Evolutionary conservation across 352 stramenopile species (phyloP).

Genomic region (Globisporangium barbulae): DNA sequence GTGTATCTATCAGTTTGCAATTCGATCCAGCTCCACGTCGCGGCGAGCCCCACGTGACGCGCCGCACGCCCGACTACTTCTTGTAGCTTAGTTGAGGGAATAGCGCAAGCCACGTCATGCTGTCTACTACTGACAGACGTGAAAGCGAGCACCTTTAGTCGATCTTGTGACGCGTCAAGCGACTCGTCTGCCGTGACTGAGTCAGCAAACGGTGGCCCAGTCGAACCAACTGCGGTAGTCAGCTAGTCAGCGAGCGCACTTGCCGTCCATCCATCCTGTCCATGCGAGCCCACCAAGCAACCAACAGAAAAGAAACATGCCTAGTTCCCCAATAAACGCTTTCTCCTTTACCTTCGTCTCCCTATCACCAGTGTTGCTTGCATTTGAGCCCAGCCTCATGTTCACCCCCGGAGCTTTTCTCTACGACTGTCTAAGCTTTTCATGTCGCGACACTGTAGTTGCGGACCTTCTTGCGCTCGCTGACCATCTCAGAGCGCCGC

Average conservation of each 20-base stretch:
- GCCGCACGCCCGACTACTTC: slow-evolving; percentile 94
- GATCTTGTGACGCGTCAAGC: too few relatives aligned
- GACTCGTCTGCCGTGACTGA: too few relatives aligned
- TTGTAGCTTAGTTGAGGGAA: slow-evolving; percentile 54
- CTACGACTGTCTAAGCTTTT: background rate
- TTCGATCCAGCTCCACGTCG: slow-evolving; percentile 93
- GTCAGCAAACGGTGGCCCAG: too few relatives aligned
- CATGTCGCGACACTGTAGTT: slow-evolving; percentile 68
- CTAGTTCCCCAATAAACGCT: background rate
- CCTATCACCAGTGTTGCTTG: too few relatives aligned
- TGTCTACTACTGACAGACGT: background rate
- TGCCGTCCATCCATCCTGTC: background rate
- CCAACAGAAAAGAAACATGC: background rate
- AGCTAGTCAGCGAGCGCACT: background rate
- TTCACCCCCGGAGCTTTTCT: background rate
- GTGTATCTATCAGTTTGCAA: slow-evolving; percentile 69
- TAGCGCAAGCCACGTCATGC: background rate
- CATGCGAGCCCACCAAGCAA: background rate
- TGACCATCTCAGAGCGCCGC: slow-evolving; percentile 71
- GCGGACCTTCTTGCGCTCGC: slow-evolving; percentile 72
- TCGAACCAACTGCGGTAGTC: too few relatives aligned
- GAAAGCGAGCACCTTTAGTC: too few relatives aligned
- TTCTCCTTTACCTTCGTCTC: background rate
- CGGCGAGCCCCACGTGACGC: slow-evolving; percentile 92
- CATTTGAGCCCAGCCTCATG: background rate